phyloP scores from a whole-genome alignment of 225 moss, liverwort and hornwort genomes.

The Straminergon stramineum region DNA sequence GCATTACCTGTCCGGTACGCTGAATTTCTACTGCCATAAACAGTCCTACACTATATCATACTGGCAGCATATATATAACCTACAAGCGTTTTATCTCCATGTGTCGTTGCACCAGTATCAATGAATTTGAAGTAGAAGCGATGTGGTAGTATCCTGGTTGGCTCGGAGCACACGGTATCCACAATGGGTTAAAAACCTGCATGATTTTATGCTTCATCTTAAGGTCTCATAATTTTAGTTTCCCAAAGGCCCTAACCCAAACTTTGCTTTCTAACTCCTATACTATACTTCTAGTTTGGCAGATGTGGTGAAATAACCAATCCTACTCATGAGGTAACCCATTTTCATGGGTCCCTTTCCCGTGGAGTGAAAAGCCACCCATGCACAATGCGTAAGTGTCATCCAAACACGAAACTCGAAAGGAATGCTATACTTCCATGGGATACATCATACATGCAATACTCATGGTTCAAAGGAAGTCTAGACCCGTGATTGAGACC shows the following conservation, averaged over 20 bases:
- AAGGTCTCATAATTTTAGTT: not conserved
- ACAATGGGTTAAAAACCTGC: constrained; percentile 47
- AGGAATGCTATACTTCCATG: not conserved
- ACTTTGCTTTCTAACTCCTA: not conserved
- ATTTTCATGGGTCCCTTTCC: not conserved
- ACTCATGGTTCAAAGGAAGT: not conserved
- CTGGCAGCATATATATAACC: not conserved
- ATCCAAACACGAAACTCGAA: not conserved
- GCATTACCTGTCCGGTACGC: not conserved
- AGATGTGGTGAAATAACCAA: not conserved
- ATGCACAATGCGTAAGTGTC: not conserved
- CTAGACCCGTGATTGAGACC: not conserved
- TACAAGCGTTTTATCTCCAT: constrained; percentile 30
- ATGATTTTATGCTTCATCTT: not conserved
- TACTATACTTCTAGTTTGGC: not conserved
- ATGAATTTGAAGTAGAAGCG: constrained; percentile 20
- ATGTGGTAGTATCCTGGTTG: constrained; percentile 32
- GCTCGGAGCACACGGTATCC: constrained; percentile 44
- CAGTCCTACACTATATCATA: not conserved
- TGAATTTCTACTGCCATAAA: not conserved
- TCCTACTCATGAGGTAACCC: not conserved
- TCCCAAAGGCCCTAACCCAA: not conserved
- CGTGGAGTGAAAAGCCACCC: not conserved
- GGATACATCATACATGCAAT: not conserved
- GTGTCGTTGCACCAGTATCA: constrained; percentile 20